Evolutionary conservation across 441 rosid genomes (phyloP).

Genomic region (Theobroma grandiflorum): DNA sequence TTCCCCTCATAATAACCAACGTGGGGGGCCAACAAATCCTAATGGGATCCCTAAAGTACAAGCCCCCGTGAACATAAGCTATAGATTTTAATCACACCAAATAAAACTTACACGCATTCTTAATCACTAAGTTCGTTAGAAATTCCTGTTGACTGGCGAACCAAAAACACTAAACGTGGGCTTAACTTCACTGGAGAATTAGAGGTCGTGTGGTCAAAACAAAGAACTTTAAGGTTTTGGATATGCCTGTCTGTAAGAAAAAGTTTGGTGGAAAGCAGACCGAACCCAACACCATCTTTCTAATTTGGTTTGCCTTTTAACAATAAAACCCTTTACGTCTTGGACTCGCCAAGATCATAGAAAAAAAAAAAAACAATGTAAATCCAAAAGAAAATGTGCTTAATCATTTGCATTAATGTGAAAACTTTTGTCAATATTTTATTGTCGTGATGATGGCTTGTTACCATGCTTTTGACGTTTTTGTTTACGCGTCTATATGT

Average conservation of each 20-base stretch:
- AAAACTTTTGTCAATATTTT: constrained; percentile 18
- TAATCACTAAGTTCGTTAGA: background rate
- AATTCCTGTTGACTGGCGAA: background rate
- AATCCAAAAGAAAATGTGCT: background rate
- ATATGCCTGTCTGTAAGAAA: background rate
- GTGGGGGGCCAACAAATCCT: constrained; percentile 27
- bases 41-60: constrained; percentile 4
- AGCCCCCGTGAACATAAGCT: background rate
- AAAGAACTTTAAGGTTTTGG: background rate
- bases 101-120: background rate
- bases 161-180: background rate
- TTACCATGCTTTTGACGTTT: background rate
- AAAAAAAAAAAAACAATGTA: background rate
- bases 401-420: constrained; percentile 35
- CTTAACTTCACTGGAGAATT: constrained; percentile 19
- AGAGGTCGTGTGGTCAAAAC: constrained; percentile 12
- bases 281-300: background rate
- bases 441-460: background rate
- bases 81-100: no score
- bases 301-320: constrained; percentile 7
- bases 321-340: constrained; percentile 27
- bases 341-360: constrained; percentile 14
- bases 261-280: constrained; percentile 29
- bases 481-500: background rate
- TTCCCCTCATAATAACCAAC: constrained; percentile 19